Conservation (phyloP, 345 rosid species). For the Noccaea caerulescens region DNA sequence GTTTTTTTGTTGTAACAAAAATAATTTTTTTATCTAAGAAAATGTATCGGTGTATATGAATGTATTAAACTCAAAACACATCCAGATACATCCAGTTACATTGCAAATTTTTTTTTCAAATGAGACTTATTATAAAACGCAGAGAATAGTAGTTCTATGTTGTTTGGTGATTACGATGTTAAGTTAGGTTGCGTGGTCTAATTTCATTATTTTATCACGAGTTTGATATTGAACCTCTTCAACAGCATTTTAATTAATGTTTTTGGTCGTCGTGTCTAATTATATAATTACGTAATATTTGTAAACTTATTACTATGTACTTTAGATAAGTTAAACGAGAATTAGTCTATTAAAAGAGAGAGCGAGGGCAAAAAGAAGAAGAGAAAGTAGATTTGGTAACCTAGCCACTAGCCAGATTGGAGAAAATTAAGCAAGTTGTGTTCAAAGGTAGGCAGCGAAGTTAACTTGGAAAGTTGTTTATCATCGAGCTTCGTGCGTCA, state of each 20-base stretch:
- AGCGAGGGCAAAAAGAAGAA: neutral
- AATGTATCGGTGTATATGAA: too few relatives aligned
- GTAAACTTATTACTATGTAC: neutral
- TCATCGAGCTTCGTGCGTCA: conserved; percentile 25
- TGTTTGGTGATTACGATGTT: too few relatives aligned
- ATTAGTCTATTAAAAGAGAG: neutral
- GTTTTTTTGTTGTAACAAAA: too few relatives aligned
- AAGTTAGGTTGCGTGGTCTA: too few relatives aligned
- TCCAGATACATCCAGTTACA: too few relatives aligned
- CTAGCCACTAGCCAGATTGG: neutral
- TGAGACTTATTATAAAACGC: too few relatives aligned
- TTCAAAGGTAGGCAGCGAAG: conserved; percentile 15
- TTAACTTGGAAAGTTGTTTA: conserved; percentile 39
- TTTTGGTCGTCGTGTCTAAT: neutral
- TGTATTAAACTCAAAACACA: too few relatives aligned
- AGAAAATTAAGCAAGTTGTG: conserved; percentile 19
- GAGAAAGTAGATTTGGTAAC: conserved; percentile 3
- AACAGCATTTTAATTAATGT: neutral
- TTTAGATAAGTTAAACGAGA: neutral
- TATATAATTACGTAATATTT: neutral
- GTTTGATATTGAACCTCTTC: too few relatives aligned
- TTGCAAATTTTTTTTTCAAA: too few relatives aligned
- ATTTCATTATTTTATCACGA: too few relatives aligned
- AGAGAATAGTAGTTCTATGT: too few relatives aligned
- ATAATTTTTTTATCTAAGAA: too few relatives aligned